Evolutionary conservation across 139 green algal genomes (phyloP), one percentile per base, ranked within the genome.

Genomic region (Haematococcus lacustris): DNA sequence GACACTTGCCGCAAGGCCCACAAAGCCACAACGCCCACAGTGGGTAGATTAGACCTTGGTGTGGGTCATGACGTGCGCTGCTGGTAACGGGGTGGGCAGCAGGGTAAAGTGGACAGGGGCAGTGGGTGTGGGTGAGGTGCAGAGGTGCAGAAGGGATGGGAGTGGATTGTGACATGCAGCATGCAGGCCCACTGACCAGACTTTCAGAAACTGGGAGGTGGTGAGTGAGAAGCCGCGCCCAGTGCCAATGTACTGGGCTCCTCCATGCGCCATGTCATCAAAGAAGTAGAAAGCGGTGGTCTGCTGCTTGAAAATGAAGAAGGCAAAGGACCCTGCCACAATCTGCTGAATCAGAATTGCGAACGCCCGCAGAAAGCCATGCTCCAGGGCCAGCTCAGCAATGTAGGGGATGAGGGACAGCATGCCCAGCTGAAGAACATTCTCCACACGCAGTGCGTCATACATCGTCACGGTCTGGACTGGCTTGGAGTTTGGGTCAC

Each of bases 151-250:
- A n/a, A n/a, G n/a, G n/a, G n/a, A n/a, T n/a, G n/a, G n/a, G n/a
- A n/a, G n/a, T n/a, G n/a, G n/a, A n/a, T n/a, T n/a, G n/a, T n/a
- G n/a, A n/a, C n/a, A n/a, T n/a, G n/a, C n/a, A n/a, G n/a, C n/a
- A n/a, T n/a, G n/a, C n/a, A n/a, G n/a, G n/a, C n/a, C 39, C 26
- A 34, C 41, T 51, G 23, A 37, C 50, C 67, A 78, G 39, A 84
- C 62, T 61, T 88, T 88, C 38, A 88, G 80, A 68, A 91, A 92
- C 23, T 76, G 76, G 62, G 82, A 85, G 74, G 91, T 87, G 33
- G 83, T 82, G 64, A 94, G 74, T n/a, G 87, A 82, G 74, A 93
- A 96, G 51, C 90, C 91, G 61, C 91, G 83, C 33, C 91, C 90
- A 3, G 90, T 96, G 53, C 80, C 80, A n/a, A 92, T 80, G 83